Base-by-base conservation (phyloP, 2,329 filamentous ascomycete genomes). In the Iodosphaeria phyllophila region DNA sequence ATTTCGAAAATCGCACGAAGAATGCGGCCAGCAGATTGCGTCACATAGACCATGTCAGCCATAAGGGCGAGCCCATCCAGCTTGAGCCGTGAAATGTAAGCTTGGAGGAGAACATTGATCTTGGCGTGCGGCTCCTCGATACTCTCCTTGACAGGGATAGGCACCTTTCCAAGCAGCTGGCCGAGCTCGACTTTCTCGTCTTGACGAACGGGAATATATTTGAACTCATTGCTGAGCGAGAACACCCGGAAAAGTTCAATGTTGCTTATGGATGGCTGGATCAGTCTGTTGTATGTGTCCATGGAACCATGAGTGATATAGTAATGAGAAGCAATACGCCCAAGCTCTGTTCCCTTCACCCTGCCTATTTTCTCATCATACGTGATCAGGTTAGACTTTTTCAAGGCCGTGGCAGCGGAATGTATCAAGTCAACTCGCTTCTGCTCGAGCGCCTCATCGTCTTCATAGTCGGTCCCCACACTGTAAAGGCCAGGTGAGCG, bases 41-140 rank as follows among this genome's bases (percentile, higher is more conserved):
- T 98, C 27, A 98, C 86, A 41, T 98, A 98, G 4, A 98, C 89
- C 61, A 98, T 75, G 48, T 98, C 89, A 15, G 89, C 86, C 86
- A 98, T 95, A 32, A 98, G 56, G 3, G 89, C 89, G 28, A 98
- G 60, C 2, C 89, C 89, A 32, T 95, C 86, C 1, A 98, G 67
- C 49, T 86, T 91, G 26, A 98, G 70, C 26, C 89, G 71, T 23
- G 86, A 95, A 30, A 98, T 93, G 44, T 89, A 98, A 3, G 89
- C 89, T 48, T 98, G 89, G 5, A 98, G 60, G 13, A 98, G 65
- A 19, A 98, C 89, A 39, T 98, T 98, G 52, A 98, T 93, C 58
- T 98, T 98, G 30, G 84, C 83, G 35, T 92, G 83, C 2, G 89
- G 74, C 51, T 98, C 89, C 44, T 98, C 89, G 25, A 95, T 84